These are phyloP conservation scores for Houttuynia cordata DNA, from an alignment of 164 flowering plant genomes.

Conservation along the genomic window DNA sequence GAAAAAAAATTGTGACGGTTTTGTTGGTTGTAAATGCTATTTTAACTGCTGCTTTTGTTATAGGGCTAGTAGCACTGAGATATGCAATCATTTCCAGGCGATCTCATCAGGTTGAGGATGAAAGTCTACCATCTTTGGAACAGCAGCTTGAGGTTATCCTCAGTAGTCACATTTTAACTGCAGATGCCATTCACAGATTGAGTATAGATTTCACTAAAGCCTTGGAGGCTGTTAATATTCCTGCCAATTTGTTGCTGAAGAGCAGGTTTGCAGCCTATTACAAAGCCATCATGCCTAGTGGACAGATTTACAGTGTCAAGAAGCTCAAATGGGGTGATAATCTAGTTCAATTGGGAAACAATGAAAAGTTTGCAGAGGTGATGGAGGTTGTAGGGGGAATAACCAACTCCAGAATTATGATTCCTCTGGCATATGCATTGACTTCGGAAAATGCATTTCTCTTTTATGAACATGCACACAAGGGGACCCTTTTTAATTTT, in stretches of 20 bases:
- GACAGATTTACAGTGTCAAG: conserved; percentile 52
- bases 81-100: conserved; percentile 23
- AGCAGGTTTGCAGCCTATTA: conserved; percentile 60
- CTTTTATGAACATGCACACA: conserved; percentile 44
- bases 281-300: conserved; percentile 59
- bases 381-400: conserved; percentile 46
- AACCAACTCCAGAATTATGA: conserved; percentile 55
- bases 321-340: conserved; percentile 65
- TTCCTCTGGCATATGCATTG: conserved; percentile 60
- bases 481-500: conserved; percentile 49
- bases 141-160: conserved; percentile 24
- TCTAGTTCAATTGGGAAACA: conserved; percentile 47
- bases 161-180: conserved; percentile 31
- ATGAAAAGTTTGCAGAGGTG: conserved; percentile 43
- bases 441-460: conserved; percentile 49
- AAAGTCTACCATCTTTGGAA: conserved; percentile 17
- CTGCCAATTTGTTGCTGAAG: conserved; percentile 32
- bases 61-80: conserved; percentile 11
- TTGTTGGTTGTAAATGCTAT: conserved; percentile 19
- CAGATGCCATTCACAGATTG: conserved; percentile 36
- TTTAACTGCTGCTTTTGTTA: conserved; percentile 18
- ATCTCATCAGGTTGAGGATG: conserved; percentile 22
- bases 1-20: conserved; percentile 18
- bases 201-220: conserved; percentile 44
- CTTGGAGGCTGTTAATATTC: conserved; percentile 37